Percentiles rank a stretch among this genome's conserved stretches.
phyloP scores from a whole-genome alignment of 2,329 filamentous ascomycete genomes.

The Paraphoma chrysanthemicola region DNA sequence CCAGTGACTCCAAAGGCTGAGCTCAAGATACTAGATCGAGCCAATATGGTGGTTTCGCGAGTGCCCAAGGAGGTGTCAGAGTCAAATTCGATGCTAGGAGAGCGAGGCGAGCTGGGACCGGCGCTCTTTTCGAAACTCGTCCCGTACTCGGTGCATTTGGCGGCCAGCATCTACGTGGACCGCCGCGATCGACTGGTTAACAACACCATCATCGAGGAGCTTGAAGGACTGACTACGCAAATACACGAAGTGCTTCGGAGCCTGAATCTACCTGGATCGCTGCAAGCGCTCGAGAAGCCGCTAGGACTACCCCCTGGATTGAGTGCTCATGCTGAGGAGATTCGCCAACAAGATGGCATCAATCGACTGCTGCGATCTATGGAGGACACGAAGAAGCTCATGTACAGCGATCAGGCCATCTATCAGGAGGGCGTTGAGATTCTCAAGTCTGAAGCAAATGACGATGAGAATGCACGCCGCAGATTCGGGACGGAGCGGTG shows the following conservation, averaged over 20 bases:
- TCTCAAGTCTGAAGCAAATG: constrained; percentile 78
- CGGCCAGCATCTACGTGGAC: constrained; percentile 94
- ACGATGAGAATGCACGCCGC: constrained; percentile 76
- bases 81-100: constrained; percentile 80
- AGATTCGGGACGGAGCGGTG: constrained; percentile 90
- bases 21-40: constrained; percentile 82
- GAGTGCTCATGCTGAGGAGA: constrained; percentile 89
- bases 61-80: constrained; percentile 83
- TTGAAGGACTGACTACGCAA: constrained; percentile 80
- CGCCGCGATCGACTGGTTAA: constrained; percentile 89
- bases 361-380: constrained; percentile 79
- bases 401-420: constrained; percentile 75
- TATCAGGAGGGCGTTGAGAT: constrained; percentile 86
- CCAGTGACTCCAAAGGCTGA: constrained; percentile 88
- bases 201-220: constrained; percentile 81
- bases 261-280: constrained; percentile 85
- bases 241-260: constrained; percentile 81
- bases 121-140: constrained; percentile 91
- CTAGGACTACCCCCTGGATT: constrained; percentile 85
- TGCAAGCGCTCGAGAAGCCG: constrained; percentile 95
- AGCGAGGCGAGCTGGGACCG: constrained; percentile 79
- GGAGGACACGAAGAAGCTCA: constrained; percentile 89
- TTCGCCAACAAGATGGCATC: constrained; percentile 87
- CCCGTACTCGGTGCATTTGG: constrained; percentile 93
- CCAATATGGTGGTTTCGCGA: constrained; percentile 83